Base-by-base conservation (phyloP, 495 filamentous ascomycete species). In the Penicillium samsonianum region DNA sequence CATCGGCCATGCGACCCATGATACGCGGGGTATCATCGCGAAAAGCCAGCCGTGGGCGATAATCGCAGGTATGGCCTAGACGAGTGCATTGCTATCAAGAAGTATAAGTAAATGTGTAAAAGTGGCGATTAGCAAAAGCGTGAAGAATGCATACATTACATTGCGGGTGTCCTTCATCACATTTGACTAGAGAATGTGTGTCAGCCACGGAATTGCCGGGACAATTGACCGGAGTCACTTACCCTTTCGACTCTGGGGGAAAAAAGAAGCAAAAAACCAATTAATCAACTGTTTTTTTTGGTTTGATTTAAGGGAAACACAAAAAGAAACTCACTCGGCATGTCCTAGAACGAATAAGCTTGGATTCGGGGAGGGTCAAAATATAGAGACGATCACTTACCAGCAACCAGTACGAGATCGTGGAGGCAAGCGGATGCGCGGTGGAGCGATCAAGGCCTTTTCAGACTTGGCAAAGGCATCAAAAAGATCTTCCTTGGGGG, bases 61-160 rank as follows among this genome's bases (percentile, higher is more conserved):
- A 85, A 59, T 85, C 82, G 59, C 82, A 84, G 31, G 69, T 65
- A 67, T 85, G 81, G 20, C 80, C 78, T 12, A 85, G 71, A 45
- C 82, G 74, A 33, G 75, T 70, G 65, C 82, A 85, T 77, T 83
- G 81, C 81, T 82, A 56, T 10, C 16, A 51, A 33, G 45, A 61
- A 6, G 2, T 2, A 25, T 46, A 30, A 52, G 54, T 66, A 50
- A 63, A 45, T 38, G 42, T 22, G 37, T 20, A 49, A 53, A 43
- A 28, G 49, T 49, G 44, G 0, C 30, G 2, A 10, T 37, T n/a
- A 40, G 46, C 23, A 23, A 19, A n/a, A 48, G 45, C 16, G 47
- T 49, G 57, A 61, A 40, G 59, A 58, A 61, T 63, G 49, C 70
- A 60, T 75, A 80, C 78, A 73, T 78, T 79, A 57, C 80, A 82